Conservation (phyloP, 306 rosid genomes). For the peach (Prunus persica) region DNA sequence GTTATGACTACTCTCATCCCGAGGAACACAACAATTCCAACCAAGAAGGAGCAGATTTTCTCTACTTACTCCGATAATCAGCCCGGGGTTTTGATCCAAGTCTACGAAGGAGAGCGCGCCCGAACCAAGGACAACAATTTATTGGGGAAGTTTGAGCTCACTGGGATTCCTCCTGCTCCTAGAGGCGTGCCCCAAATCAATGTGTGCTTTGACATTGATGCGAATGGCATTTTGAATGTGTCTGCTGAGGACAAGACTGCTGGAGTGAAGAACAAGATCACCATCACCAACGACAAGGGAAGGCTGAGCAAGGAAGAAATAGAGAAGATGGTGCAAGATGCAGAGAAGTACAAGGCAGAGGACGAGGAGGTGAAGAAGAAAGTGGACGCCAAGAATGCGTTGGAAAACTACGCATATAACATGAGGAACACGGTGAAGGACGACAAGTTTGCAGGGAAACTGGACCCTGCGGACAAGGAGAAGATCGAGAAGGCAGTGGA, state of each 20-base stretch:
- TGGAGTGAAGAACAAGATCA: constrained; percentile 85
- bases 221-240: constrained; percentile 72
- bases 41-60: constrained; percentile 81
- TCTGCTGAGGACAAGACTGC: constrained; percentile 82
- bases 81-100: constrained; percentile 84
- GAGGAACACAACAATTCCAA: constrained; percentile 76
- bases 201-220: constrained; percentile 68
- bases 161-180: constrained; percentile 81
- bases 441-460: constrained; percentile 60
- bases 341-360: constrained; percentile 78
- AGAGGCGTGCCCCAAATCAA: constrained; percentile 83
- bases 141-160: constrained; percentile 71
- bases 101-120: constrained; percentile 76
- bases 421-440: constrained; percentile 81
- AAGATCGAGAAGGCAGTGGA: constrained; percentile 75
- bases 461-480: constrained; percentile 48
- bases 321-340: constrained; percentile 79
- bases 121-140: constrained; percentile 71
- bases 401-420: constrained; percentile 81
- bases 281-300: constrained; percentile 77
- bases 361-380: constrained; percentile 88
- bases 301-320: constrained; percentile 82
- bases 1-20: constrained; percentile 80
- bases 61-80: constrained; percentile 77
- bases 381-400: constrained; percentile 74